Evolutionary conservation across 257 asterid genomes (phyloP), one percentile per base, ranked within the genome.

Genomic region (Solanum medicagineum): DNA sequence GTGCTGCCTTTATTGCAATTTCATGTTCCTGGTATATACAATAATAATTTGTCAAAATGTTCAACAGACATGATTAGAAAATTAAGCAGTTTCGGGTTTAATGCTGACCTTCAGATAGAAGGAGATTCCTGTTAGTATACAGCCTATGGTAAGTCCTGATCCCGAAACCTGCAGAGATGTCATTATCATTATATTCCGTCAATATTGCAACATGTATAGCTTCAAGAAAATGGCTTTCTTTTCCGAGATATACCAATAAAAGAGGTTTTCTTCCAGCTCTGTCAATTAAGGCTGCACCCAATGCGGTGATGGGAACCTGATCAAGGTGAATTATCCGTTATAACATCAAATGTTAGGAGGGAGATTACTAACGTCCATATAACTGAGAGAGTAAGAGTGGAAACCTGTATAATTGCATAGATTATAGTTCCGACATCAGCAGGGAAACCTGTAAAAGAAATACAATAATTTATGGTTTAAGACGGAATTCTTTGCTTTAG

Each of bases 181-280:
- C 22, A 1, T 2, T n/a, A 75, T 84, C 55, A 69, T 85, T 83
- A 24, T 32, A 59, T 59, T 74, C 6, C 0, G 16, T 26, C 69
- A 53, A 73, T 56, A 5, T 36, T 36, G 70, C 44, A 68, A 63
- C 63, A 10, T 60, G 16, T n/a, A 29, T 40, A 55, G 15, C 40
- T 17, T 49, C 8, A n/a, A 22, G 70, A 83, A 45, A 1, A 62
- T 69, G 53, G 56, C 62, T 57, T 85, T 85, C 42, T 20, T 24
- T 16, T 13, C 14, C 4, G 60, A 83, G 70, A 65, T 62, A 68
- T 95, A 97, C 99, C 94, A 95, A 89, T 87, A 95, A 54, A 69
- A 93, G 97, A 65, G 98, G 99, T 80, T 95, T 95, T 85, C 99
- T 84, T 88, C 99, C 99, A 1, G 94, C 94, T 89, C 88, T 89